Conservation (phyloP, 805 yeast genomes). For the Saturnispora ahearnii region DNA sequence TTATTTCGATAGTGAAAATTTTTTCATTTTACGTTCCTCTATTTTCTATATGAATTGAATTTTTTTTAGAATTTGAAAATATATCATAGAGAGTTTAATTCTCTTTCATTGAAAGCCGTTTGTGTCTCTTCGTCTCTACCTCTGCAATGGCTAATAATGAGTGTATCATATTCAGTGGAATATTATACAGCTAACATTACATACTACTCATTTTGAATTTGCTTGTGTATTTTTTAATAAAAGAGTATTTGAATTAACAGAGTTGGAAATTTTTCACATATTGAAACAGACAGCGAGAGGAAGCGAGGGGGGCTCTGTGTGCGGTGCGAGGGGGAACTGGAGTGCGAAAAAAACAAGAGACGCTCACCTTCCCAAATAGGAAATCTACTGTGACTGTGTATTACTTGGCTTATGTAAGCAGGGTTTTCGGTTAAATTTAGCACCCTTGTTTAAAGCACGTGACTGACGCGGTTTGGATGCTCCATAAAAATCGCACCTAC, state of each 20-base stretch:
- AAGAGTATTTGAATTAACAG: neutral
- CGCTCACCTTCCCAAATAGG: neutral
- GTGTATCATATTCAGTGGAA: no score
- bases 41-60: no score
- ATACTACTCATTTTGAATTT: slow-evolving; percentile 10
- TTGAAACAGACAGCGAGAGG: neutral
- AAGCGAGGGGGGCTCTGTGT: neutral
- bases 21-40: no score
- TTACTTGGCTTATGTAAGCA: neutral
- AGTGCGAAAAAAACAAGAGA: neutral
- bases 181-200: neutral
- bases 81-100: no score
- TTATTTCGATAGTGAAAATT: no score
- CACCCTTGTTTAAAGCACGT: neutral
- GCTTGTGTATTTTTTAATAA: neutral
- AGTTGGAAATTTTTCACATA: slow-evolving; percentile 6
- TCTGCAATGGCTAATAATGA: no score
- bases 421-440: neutral
- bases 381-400: neutral
- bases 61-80: no score
- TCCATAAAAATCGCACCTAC: no score
- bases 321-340: neutral
- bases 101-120: no score
- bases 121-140: no score
- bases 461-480: neutral